These are phyloP conservation scores for Camelina sativa DNA, from an alignment of 345 rosid species.

Conservation along the genomic window DNA sequence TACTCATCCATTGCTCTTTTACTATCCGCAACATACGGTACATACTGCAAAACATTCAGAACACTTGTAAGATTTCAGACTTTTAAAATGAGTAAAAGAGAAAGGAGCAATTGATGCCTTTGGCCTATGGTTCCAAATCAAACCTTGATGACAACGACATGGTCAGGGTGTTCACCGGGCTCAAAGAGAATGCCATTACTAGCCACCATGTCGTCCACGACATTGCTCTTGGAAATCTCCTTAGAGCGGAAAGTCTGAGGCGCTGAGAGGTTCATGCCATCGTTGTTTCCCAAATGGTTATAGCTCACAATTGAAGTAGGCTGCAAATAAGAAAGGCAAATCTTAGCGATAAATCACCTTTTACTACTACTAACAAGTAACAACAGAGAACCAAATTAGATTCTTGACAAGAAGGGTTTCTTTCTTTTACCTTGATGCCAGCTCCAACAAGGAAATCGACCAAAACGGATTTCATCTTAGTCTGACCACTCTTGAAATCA, in stretches of 20 bases:
- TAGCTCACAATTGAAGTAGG: conserved; percentile 99
- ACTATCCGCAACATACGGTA: conserved; percentile 92
- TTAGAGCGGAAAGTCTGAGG: conserved; percentile 95
- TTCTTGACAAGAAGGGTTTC: neutral
- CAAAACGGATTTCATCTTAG: conserved; percentile 96
- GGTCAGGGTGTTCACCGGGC: conserved; percentile 98
- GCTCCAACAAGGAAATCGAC: conserved; percentile 99
- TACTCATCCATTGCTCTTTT: conserved; percentile 99
- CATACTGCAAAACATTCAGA: conserved; percentile 58
- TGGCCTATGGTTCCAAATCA: neutral
- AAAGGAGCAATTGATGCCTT: neutral
- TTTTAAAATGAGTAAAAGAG: neutral
- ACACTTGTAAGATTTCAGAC: neutral
- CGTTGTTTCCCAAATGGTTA: conserved; percentile 96
- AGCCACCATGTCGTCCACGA: conserved; percentile 96
- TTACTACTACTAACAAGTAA: conserved; percentile 8
- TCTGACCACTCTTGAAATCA: conserved; percentile 99
- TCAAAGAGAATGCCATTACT: conserved; percentile 90
- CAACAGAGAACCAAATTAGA: neutral
- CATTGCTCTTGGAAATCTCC: conserved; percentile 97
- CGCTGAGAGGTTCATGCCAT: conserved; percentile 97
- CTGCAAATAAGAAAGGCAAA: conserved; percentile 43
- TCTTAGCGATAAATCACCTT: neutral
- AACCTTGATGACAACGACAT: conserved; percentile 99
- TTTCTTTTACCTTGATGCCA: conserved; percentile 79